Base-by-base conservation (phyloP, 352 stramenopile species). In the Thalassiosira hispida region DNA sequence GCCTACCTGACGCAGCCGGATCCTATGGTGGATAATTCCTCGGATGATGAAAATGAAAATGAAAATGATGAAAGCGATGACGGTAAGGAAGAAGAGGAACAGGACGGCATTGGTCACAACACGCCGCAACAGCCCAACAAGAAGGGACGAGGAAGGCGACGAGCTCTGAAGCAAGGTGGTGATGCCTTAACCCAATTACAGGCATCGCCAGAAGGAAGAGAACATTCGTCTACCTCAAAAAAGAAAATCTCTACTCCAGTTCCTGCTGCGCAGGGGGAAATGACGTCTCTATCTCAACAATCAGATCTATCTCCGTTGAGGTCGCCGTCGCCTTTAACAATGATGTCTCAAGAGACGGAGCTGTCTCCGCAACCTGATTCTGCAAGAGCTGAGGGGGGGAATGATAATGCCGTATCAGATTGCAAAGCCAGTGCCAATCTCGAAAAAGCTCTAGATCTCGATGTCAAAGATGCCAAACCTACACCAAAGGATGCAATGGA, bases 1-100 rank as follows among this genome's bases (percentile, higher is more conserved):
- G 47, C 47, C 4, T 57, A 33, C 6, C n/a, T 57, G 47, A 57
- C 47, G 22, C 47, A 57, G 47, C 47, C 47, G 38, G 38, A 47
- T 47, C 8, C 38, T 16, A 18, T 18, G 38, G 1, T 47, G 22
- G 47, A 57, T 4, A 46, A 62, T 40, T 62, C 25, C 7, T 46
- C 4, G 8, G 1, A 11, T 35, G 51, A 40, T 6, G 23, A 40
- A 8, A 8, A 60, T 23, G 20, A 8, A 4, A 40, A 23, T 46
- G 8, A 46, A 23, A 3, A 27, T 2, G 2, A 12, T 62, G 27
- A 25, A 25, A 12, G 8, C 11, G 27, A 62, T n/a, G 23, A 27
- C 5, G 6, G n/a, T 2, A 11, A 40, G 22, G 3, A 25, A 25
- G 23, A 25, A 20, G 11, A 44, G 23, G 8, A 60, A 23, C 51